Evolutionary conservation across 306 rosid species (phyloP).

Genomic region (Ormosia emarginata): DNA sequence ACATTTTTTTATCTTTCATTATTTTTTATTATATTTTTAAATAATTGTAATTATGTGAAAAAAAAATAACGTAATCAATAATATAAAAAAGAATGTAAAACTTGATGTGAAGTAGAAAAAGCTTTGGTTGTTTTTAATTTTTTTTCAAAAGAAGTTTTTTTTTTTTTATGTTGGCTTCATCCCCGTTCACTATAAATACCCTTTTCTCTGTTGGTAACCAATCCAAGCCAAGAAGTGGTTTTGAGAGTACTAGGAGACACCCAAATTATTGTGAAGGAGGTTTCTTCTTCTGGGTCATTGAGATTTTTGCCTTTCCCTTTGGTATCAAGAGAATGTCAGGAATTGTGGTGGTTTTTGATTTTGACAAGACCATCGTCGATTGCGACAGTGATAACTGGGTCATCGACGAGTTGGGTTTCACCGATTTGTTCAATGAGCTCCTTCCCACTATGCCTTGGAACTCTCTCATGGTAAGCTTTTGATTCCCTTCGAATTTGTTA

Average conservation of each 20-base stretch:
- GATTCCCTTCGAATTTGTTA: background rate
- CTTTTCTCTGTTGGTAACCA: background rate
- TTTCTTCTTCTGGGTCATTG: background rate
- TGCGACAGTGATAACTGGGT: constrained; percentile 83
- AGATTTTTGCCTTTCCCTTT: background rate
- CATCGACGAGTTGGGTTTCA: constrained; percentile 59
- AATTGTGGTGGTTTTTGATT: constrained; percentile 63
- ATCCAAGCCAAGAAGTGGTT: constrained; percentile 14
- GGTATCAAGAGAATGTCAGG: constrained; percentile 37
- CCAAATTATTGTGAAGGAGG: background rate
- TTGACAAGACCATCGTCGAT: constrained; percentile 80
- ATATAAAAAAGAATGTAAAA: too few relatives aligned
- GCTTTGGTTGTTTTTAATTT: too few relatives aligned
- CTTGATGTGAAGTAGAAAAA: too few relatives aligned
- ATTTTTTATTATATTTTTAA: too few relatives aligned
- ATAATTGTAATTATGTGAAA: too few relatives aligned
- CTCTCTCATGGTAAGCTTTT: constrained; percentile 60
- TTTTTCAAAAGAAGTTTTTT: too few relatives aligned
- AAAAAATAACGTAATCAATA: too few relatives aligned
- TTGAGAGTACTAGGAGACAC: constrained; percentile 1
- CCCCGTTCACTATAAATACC: constrained; percentile 43
- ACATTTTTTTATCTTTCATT: too few relatives aligned
- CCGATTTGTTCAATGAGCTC: constrained; percentile 63
- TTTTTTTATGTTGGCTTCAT: background rate
- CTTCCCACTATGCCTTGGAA: constrained; percentile 90